Base-by-base conservation (phyloP, 164 flowering plant genomes). In the Vitis labrusca region DNA sequence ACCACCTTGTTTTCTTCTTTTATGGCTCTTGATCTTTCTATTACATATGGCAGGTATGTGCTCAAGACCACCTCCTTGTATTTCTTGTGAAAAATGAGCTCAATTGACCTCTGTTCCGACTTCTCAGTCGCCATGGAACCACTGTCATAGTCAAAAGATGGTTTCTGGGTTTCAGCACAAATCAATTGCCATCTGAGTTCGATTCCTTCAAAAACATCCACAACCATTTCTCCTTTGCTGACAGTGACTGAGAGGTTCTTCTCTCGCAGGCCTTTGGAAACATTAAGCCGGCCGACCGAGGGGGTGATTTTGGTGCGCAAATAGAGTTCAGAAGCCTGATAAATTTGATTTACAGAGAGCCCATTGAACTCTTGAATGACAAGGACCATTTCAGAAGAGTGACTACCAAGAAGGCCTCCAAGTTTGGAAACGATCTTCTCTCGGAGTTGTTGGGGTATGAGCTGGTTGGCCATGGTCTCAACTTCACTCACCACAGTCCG, bases 41-140 rank as follows among this genome's bases (percentile, higher is more conserved):
- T 56, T 76, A 75, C 8, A 30, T 23, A 32, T 0, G 71, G 67
- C 53, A 75, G n/a, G 74, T 75, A 70, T 16, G 12, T 53, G 16
- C 23, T 66, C 9, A 9, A 77, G 27, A 66, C 74, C 53, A 1
- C 60, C 4, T 71, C 73, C 16, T 30, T 70, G 63, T 65, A 29
- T 30, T 61, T 65, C 64, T 59, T 65, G 51, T 23, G 30, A 55
- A 75, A 70, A 12, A 29, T 48, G 1, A 75, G 63, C 59, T 75
- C 63, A 37, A 23, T 57, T 3, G 55, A 62, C 52, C 60, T 51
- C 8, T 47, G 13, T 49, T 75, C 70, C 2, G 27, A 23, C 47
- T 51, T 37, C 30, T 59, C 69, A 12, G 11, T 15, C 44, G 3
- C 11, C 27, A 23, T 1, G 7, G 44, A 37, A 37, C 44, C 44